phyloP scores from a whole-genome alignment of 345 rosid genomes.

The Bretschneidera sinensis region DNA sequence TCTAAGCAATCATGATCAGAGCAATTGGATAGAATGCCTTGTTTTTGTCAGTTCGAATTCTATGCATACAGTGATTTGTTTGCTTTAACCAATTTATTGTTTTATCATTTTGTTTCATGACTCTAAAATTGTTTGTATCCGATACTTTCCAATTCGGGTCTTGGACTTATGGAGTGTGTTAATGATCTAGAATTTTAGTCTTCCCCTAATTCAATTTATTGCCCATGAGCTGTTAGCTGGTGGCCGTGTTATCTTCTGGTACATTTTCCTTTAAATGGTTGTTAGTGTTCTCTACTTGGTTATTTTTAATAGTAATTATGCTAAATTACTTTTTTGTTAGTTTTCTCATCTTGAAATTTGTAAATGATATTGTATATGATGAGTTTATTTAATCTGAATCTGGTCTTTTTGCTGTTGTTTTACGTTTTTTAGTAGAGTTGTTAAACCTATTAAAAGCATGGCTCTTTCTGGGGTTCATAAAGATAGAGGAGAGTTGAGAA shows the following conservation, averaged over 20 bases:
- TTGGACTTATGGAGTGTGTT: neutral
- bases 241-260: slow-evolving; percentile 7
- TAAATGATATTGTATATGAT: too few relatives aligned
- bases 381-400: too few relatives aligned
- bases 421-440: slow-evolving; percentile 16
- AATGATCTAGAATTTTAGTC: slow-evolving; percentile 10
- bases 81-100: slow-evolving; percentile 1
- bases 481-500: slow-evolving; percentile 65
- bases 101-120: neutral
- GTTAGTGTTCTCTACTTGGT: neutral
- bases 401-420: slow-evolving; percentile 12
- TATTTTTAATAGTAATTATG: neutral
- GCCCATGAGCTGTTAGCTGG: slow-evolving; percentile 3
- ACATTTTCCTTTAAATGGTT: slow-evolving; percentile 8
- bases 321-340: neutral
- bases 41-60: slow-evolving; percentile 12
- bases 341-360: neutral
- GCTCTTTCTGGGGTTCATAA: slow-evolving; percentile 51
- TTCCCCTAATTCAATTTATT: slow-evolving; percentile 3
- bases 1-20: slow-evolving; percentile 16
- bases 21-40: slow-evolving; percentile 14
- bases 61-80: slow-evolving; percentile 10
- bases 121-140: neutral
- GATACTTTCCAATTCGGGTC: neutral
- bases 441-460: slow-evolving; percentile 42